Evolutionary conservation across 495 filamentous ascomycete genomes (phyloP).

Genomic region (Bathelium albidoporum): DNA sequence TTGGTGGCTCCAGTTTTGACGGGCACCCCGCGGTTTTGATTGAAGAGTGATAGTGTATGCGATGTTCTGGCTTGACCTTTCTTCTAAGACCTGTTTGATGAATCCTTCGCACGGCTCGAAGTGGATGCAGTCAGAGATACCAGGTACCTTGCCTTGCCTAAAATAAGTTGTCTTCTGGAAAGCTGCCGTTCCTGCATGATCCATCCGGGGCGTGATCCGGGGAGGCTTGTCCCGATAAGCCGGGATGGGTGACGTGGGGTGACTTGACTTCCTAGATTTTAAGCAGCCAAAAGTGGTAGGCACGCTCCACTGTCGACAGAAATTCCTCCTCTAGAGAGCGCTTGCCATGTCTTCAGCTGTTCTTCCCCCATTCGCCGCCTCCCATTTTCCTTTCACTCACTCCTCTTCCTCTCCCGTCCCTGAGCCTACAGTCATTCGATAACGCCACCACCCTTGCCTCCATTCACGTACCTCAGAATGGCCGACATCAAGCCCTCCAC

Average conservation of each 20-base stretch:
- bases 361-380: background rate
- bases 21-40: no score
- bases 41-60: no score
- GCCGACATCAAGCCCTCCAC: conserved; percentile 27
- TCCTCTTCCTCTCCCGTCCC: background rate
- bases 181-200: background rate
- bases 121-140: no score
- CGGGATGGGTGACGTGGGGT: background rate
- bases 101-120: no score
- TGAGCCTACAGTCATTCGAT: no score
- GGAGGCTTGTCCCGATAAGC: background rate
- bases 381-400: background rate
- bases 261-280: background rate
- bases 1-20: no score
- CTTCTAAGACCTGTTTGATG: no score
- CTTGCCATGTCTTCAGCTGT: background rate
- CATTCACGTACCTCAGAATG: conserved; percentile 17
- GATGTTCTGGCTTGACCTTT: no score
- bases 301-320: background rate
- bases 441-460: background rate
- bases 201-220: background rate
- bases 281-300: background rate
- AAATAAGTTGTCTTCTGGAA: background rate
- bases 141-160: no score
- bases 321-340: background rate